Evolutionary conservation across 2,329 filamentous ascomycete species (phyloP).

Genomic region (Teratosphaeriaceae sp.): DNA sequence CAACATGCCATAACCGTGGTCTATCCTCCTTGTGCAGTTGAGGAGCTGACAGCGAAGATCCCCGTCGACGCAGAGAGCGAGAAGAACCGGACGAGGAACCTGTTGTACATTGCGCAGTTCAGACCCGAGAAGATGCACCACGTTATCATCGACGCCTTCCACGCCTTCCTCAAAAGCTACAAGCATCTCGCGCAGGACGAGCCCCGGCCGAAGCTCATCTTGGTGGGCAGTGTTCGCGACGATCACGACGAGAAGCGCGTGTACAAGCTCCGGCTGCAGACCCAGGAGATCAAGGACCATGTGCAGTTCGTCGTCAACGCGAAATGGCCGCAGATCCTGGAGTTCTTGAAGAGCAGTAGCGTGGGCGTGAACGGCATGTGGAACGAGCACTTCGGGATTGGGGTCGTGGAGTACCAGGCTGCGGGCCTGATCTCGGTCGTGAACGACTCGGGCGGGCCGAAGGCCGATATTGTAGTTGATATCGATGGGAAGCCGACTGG

Average conservation of each 20-base stretch:
- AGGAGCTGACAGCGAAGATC: slow-evolving; percentile 70
- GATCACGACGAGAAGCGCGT: slow-evolving; percentile 73
- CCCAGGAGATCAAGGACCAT: slow-evolving; percentile 73
- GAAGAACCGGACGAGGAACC: slow-evolving; percentile 58
- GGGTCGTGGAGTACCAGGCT: slow-evolving; percentile 96
- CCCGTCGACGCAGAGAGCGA: slow-evolving; percentile 65
- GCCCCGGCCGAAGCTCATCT: slow-evolving; percentile 58
- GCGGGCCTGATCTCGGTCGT: slow-evolving; percentile 90
- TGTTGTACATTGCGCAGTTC: slow-evolving; percentile 96
- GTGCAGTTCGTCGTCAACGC: slow-evolving; percentile 89
- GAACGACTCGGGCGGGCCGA: slow-evolving; percentile 87
- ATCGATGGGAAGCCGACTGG: slow-evolving; percentile 72
- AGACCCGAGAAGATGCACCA: slow-evolving; percentile 95
- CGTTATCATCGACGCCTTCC: slow-evolving; percentile 78
- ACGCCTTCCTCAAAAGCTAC: slow-evolving; percentile 60
- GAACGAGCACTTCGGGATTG: slow-evolving; percentile 99
- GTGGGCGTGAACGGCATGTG: slow-evolving; percentile 98
- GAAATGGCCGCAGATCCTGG: slow-evolving; percentile 77
- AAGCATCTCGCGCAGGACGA: slow-evolving; percentile 29
- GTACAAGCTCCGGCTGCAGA: slow-evolving; percentile 79
- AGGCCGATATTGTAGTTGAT: slow-evolving; percentile 82
- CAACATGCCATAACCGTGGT: slow-evolving; percentile 62
- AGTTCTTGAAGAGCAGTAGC: slow-evolving; percentile 67
- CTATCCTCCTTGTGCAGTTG: slow-evolving; percentile 87
- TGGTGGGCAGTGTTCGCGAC: slow-evolving; percentile 90